Evolutionary conservation across 306 rosid species (phyloP), one percentile per base, ranked within the genome.

Genomic region (Trichosanthes truncata): DNA sequence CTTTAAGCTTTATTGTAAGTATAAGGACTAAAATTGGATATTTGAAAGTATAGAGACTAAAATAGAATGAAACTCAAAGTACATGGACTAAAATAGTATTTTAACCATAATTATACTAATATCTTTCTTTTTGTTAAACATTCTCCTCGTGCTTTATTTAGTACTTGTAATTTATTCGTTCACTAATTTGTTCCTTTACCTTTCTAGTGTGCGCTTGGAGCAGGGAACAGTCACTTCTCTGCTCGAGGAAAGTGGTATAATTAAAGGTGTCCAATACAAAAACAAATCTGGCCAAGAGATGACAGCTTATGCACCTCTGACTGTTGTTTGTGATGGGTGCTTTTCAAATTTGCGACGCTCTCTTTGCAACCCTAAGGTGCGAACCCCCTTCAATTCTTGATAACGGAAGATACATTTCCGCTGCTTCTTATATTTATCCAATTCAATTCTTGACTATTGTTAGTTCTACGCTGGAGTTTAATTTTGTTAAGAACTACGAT

Each of bases 261-360:
- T 94, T 49, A 90, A 87, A 89, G 98, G 98, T 20, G 98, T 92
- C 78, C 87, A 86, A 57, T 94, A 91, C 88, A 94, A 92, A 90
- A 85, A 78, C 2, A 92, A 88, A 83, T 87, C 87, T 69, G 94
- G 92, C 51, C 79, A 91, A 69, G 97, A 89, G 78, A 75, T 86
- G 82, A 82, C 86, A 36, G 89, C 94, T 49, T 86, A 84, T 84
- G 97, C 97, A 6, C 98, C 97, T 51, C 87, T 94, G 57, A 92
- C 97, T 35, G 83, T 94, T 86, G 97, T 94, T 79, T 94, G 98
- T 82, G 97, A 94, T 79, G 98, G 98, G 20, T 94, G 98, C 81
- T 94, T 94, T 89, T 94, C 97, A 82, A 94, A 92, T 88, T 78
- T 94, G 90, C 92, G 98, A 7, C 97, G 97, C 71, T 83, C 97